Conservation (phyloP, 805 yeast species). For the Komagataella phaffii region DNA sequence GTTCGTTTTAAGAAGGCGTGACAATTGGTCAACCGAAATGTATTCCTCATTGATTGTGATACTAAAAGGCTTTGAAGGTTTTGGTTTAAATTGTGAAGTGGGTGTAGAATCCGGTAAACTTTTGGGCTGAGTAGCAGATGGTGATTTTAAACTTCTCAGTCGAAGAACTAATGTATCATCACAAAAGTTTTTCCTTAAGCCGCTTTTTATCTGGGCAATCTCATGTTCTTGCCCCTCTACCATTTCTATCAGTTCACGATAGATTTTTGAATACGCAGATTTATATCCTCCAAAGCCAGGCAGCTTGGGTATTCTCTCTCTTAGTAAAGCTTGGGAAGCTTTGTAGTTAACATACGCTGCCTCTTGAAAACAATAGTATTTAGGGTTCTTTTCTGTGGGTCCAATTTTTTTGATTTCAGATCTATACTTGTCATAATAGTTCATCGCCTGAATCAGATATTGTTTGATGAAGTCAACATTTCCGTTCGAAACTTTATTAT, state of each 20-base stretch:
- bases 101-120: constrained; percentile 7
- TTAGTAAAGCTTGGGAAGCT: constrained; percentile 12
- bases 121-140: constrained; percentile 9
- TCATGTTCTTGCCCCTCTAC: not conserved
- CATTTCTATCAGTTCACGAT: not conserved
- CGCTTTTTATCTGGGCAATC: not conserved
- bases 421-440: constrained; percentile 13
- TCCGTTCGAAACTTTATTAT: not conserved
- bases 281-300: constrained; percentile 4
- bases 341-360: constrained; percentile 12
- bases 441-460: constrained; percentile 12
- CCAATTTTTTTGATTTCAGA: constrained; percentile 3
- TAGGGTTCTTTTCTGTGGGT: not conserved
- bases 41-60: not conserved
- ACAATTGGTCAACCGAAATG: constrained; percentile 12
- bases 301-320: constrained; percentile 11
- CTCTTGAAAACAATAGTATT: constrained; percentile 5
- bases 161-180: constrained; percentile 1
- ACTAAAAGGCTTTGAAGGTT: not conserved
- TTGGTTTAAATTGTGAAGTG: constrained; percentile 2
- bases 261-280: not conserved
- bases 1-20: constrained; percentile 13
- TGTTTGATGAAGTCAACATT: constrained; percentile 4
- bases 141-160: constrained; percentile 7
- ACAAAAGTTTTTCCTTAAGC: not conserved